These are phyloP conservation scores for Capsella bursapastoris DNA, from an alignment of 345 rosid genomes.

Conservation along the genomic window DNA sequence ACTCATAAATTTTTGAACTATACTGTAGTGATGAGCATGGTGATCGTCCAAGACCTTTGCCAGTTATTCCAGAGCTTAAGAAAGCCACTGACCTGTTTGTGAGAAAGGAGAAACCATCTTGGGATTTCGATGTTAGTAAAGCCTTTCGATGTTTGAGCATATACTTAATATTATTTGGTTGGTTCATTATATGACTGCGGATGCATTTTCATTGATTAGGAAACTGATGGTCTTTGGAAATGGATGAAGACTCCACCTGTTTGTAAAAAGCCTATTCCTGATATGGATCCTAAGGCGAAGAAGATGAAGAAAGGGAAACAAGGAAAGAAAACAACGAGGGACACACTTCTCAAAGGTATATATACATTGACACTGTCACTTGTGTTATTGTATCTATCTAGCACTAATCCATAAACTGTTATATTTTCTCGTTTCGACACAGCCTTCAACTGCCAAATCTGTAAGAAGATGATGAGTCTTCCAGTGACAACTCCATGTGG, in stretches of 20 bases:
- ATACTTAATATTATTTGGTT: neutral
- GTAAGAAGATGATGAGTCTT: conserved; percentile 57
- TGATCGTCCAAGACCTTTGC: conserved; percentile 73
- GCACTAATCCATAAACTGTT: conserved; percentile 1
- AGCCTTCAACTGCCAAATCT: conserved; percentile 40
- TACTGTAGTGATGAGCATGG: conserved; percentile 66
- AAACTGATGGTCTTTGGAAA: conserved; percentile 55
- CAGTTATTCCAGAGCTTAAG: conserved; percentile 55
- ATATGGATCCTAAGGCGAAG: conserved; percentile 41
- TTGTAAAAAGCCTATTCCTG: conserved; percentile 46
- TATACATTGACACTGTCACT: neutral
- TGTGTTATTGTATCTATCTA: neutral
- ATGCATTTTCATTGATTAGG: conserved; percentile 42
- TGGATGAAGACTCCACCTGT: conserved; percentile 69
- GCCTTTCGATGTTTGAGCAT: neutral
- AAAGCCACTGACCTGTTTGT: conserved; percentile 56
- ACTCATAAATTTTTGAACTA: conserved; percentile 1
- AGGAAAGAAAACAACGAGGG: conserved; percentile 39
- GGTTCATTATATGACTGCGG: neutral
- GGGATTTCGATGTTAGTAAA: conserved; percentile 73
- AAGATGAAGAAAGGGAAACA: conserved; percentile 42
- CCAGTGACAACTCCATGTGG: conserved; percentile 79
- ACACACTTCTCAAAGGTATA: conserved; percentile 42
- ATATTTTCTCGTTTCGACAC: neutral
- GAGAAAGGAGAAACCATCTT: conserved; percentile 63